phyloP scores from a whole-genome alignment of 805 yeast genomes.

The Pichia occidentalis region DNA sequence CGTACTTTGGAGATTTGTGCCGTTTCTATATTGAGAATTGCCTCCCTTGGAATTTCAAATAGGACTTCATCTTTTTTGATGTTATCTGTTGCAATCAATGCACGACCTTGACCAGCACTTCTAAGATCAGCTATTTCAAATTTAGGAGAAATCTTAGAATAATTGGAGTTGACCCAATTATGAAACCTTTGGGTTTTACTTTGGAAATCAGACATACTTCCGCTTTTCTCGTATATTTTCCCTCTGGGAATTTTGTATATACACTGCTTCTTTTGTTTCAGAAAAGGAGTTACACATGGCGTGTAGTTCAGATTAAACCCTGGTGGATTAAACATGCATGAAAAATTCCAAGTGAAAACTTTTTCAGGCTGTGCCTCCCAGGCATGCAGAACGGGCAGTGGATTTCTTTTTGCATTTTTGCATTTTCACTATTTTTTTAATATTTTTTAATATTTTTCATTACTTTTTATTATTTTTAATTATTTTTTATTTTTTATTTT shows the following conservation, averaged over 20 bases:
- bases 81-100: constrained; percentile 56
- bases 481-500: constrained; percentile 1
- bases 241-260: too few species aligned
- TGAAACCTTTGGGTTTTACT: constrained; percentile 36
- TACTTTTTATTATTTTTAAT: too few species aligned
- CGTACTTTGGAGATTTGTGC: constrained; percentile 35
- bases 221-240: too few species aligned
- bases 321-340: not conserved
- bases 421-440: too few species aligned
- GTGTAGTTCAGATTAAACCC: not conserved
- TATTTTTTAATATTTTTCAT: too few species aligned
- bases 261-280: too few species aligned
- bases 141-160: constrained; percentile 47
- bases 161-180: constrained; percentile 39
- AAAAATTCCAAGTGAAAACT: constrained; percentile 1
- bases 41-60: constrained; percentile 59
- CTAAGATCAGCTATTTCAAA: constrained; percentile 59
- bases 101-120: constrained; percentile 62
- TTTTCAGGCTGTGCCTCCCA: constrained; percentile 9
- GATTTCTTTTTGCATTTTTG: too few species aligned
- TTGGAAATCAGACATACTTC: constrained; percentile 12
- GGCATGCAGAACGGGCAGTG: too few species aligned
- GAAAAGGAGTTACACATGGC: not conserved
- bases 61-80: constrained; percentile 57
- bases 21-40: constrained; percentile 54